Conservation (phyloP, 441 rosid genomes). For the Rhodomyrtus psidioides region DNA sequence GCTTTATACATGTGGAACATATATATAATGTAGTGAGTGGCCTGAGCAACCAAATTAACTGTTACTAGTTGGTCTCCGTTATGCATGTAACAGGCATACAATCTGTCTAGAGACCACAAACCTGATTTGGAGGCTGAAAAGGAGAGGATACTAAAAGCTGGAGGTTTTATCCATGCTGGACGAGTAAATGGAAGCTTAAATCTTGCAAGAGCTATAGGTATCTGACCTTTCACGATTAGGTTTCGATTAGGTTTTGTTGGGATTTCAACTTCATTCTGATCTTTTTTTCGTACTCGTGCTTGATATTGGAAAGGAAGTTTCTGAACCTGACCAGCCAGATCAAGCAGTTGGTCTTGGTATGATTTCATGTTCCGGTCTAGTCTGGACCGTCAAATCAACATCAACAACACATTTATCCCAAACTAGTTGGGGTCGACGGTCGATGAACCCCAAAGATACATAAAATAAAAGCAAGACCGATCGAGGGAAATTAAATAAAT, state of each 20-base stretch:
- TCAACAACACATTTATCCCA: too few relatives aligned
- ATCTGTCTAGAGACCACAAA: slow-evolving; percentile 94
- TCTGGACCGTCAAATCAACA: neutral
- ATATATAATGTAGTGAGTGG: neutral
- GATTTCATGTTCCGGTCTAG: neutral
- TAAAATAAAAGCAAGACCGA: too few relatives aligned
- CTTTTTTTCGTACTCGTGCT: neutral
- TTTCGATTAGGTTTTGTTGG: neutral
- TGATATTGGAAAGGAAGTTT: neutral
- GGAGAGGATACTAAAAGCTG: slow-evolving; percentile 91
- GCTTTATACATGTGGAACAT: neutral
- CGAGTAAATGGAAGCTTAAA: slow-evolving; percentile 95
- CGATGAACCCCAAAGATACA: too few relatives aligned
- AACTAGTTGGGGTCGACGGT: too few relatives aligned
- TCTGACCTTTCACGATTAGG: neutral
- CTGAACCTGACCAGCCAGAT: neutral
- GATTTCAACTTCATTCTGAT: neutral
- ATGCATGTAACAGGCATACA: slow-evolving; percentile 42
- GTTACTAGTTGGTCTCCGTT: neutral
- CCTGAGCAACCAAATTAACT: neutral
- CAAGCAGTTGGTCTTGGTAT: neutral
- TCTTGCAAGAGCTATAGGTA: slow-evolving; percentile 95
- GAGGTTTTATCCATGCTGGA: slow-evolving; percentile 94
- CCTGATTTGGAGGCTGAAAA: slow-evolving; percentile 93
- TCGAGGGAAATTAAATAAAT: too few relatives aligned